Evolutionary conservation across 495 filamentous ascomycete genomes (phyloP).

Genomic region (Aspergillus cavernicola): DNA sequence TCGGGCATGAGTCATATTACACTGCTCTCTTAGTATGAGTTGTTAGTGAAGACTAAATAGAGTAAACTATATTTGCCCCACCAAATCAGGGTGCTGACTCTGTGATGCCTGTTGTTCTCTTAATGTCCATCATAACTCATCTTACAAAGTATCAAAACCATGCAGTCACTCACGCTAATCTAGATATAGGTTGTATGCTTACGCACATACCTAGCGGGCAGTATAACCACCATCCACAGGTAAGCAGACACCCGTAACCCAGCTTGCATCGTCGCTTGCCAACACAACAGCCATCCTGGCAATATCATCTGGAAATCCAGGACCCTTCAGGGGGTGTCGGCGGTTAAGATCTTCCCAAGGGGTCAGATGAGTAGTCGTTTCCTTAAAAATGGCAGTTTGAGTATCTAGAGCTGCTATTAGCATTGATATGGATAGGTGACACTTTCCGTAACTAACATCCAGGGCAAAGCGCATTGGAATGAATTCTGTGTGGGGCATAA

Average conservation of each 20-base stretch:
- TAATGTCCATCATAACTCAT: no score
- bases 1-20: no score
- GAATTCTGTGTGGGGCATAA: slow-evolving; percentile 47
- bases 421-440: background rate
- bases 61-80: no score
- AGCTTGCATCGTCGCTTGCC: slow-evolving; percentile 44
- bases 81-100: no score
- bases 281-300: slow-evolving; percentile 46
- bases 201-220: slow-evolving; percentile 13
- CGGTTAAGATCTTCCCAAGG: slow-evolving; percentile 14
- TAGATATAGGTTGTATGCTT: no score
- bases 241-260: slow-evolving; percentile 37
- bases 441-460: slow-evolving; percentile 34
- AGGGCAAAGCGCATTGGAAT: slow-evolving; percentile 53
- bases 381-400: slow-evolving; percentile 23
- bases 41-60: no score
- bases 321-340: slow-evolving; percentile 36
- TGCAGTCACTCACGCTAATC: no score
- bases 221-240: slow-evolving; percentile 49
- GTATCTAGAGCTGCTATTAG: slow-evolving; percentile 12
- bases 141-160: no score
- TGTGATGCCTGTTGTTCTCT: no score
- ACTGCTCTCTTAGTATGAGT: no score
- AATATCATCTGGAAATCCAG: slow-evolving; percentile 44
- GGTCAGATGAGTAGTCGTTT: background rate